A percentile compares a stretch with the other conserved stretches of the same genome.
Conservation (phyloP, 805 yeast species). For the Clavispora santaluciae region DNA sequence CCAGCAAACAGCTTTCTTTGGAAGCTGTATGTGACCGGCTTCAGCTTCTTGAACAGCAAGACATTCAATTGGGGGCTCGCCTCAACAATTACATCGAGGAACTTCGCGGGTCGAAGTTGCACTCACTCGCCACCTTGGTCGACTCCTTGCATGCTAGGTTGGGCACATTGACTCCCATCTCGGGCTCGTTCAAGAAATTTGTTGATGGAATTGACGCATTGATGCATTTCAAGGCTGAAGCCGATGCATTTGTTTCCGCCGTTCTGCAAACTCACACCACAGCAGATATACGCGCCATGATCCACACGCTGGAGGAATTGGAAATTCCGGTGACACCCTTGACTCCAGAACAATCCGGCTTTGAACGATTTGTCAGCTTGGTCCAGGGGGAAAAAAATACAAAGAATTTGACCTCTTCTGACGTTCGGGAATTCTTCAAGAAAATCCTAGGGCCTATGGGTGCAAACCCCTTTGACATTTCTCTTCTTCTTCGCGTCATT, state of each 20-base stretch:
- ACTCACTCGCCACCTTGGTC: constrained; percentile 5
- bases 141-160: not conserved
- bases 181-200: constrained; percentile 3
- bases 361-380: constrained; percentile 4
- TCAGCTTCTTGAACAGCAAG: constrained; percentile 3
- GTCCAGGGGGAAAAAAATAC: constrained; percentile 9
- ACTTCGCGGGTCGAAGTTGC: constrained; percentile 3
- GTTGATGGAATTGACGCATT: constrained; percentile 7
- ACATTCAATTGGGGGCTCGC: not conserved
- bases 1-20: constrained; percentile 10
- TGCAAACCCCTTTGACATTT: constrained; percentile 1
- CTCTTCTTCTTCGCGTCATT: constrained; percentile 9
- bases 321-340: constrained; percentile 8
- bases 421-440: constrained; percentile 9
- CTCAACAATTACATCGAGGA: constrained; percentile 1
- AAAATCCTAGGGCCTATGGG: not conserved
- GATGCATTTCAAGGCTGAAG: constrained; percentile 2
- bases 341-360: constrained; percentile 9
- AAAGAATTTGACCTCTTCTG: constrained; percentile 12
- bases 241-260: constrained; percentile 1
- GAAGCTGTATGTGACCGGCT: constrained; percentile 5
- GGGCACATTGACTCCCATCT: not conserved
- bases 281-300: constrained; percentile 5
- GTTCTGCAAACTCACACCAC: constrained; percentile 6
- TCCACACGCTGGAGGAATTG: constrained; percentile 3